Conservation (phyloP, 1,139 yeast genomes). For the Pichia sp. region DNA sequence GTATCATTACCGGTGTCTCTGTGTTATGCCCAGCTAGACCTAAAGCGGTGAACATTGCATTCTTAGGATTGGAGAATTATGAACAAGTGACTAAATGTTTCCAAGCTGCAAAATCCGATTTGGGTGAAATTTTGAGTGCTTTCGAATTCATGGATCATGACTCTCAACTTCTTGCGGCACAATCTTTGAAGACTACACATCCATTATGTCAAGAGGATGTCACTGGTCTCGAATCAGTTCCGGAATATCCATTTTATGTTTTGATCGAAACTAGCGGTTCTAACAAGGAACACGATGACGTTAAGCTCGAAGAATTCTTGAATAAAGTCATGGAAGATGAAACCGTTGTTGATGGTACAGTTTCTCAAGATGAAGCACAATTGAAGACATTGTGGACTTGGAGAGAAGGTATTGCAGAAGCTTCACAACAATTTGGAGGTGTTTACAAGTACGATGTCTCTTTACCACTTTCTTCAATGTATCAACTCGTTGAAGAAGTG, state of each 20-base stretch:
- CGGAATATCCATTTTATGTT: slow-evolving; percentile 74
- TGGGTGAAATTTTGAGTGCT: slow-evolving; percentile 83
- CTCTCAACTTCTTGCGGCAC: slow-evolving; percentile 60
- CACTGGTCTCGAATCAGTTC: slow-evolving; percentile 25
- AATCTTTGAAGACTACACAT: slow-evolving; percentile 43
- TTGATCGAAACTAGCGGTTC: slow-evolving; percentile 94
- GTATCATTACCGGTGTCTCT: slow-evolving; percentile 85
- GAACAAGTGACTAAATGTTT: slow-evolving; percentile 80
- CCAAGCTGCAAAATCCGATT: slow-evolving; percentile 68
- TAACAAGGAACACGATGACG: slow-evolving; percentile 76
- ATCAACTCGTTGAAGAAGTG: slow-evolving; percentile 71
- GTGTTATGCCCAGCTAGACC: slow-evolving; percentile 92
- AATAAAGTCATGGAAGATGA: slow-evolving; percentile 83
- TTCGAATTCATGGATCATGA: slow-evolving; percentile 90
- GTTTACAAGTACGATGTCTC: slow-evolving; percentile 97
- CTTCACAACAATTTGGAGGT: slow-evolving; percentile 80
- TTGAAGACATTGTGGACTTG: slow-evolving; percentile 79
- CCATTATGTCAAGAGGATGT: slow-evolving; percentile 60
- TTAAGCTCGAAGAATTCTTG: slow-evolving; percentile 69
- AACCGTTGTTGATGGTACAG: slow-evolving; percentile 81
- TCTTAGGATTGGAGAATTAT: slow-evolving; percentile 74
- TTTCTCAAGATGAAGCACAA: slow-evolving; percentile 93
- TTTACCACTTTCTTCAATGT: slow-evolving; percentile 71
- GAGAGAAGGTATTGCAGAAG: slow-evolving; percentile 93
- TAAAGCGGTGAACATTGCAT: slow-evolving; percentile 78